These are phyloP conservation scores for Wickerhamomyces rabaulensis DNA, from an alignment of 805 yeast species.

Conservation along the genomic window DNA sequence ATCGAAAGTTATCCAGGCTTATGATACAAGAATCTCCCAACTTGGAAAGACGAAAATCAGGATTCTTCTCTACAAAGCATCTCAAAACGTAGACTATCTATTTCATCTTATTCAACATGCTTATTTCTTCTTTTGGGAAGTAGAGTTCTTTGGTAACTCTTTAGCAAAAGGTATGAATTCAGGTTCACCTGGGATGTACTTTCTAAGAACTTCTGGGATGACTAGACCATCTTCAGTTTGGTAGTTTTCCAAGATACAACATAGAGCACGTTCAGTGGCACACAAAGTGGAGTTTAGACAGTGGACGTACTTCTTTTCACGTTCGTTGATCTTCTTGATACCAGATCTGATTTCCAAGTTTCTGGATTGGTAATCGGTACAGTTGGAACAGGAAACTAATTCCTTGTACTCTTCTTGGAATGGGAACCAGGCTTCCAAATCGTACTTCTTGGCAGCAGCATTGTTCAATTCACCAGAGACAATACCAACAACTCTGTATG, in stretches of 20 bases:
- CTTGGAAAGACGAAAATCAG: too few relatives aligned
- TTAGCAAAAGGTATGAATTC: constrained; percentile 88
- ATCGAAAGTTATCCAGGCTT: too few relatives aligned
- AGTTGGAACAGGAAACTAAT: constrained; percentile 96
- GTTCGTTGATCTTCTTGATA: constrained; percentile 89
- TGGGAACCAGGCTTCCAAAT: constrained; percentile 99
- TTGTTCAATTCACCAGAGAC: constrained; percentile 98
- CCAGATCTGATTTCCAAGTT: constrained; percentile 99
- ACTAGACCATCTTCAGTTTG: constrained; percentile 94
- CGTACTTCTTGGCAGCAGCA: constrained; percentile 98
- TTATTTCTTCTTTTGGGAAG: constrained; percentile 60
- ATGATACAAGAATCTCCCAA: too few relatives aligned
- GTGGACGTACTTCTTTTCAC: constrained; percentile 96
- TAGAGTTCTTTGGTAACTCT: constrained; percentile 92
- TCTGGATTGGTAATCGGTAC: constrained; percentile 99
- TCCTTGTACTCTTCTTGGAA: constrained; percentile 98
- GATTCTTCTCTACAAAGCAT: too few relatives aligned
- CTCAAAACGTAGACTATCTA: not conserved
- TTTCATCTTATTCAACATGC: not conserved
- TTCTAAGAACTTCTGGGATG: constrained; percentile 93
- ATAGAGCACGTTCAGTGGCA: constrained; percentile 97
- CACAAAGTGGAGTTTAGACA: constrained; percentile 96
- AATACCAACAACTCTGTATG: constrained; percentile 96
- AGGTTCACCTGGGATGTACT: constrained; percentile 97
- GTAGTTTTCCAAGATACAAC: constrained; percentile 96